Conservation (phyloP, 371 early-diverging fungal genomes). For the Rhizopus sp. region DNA sequence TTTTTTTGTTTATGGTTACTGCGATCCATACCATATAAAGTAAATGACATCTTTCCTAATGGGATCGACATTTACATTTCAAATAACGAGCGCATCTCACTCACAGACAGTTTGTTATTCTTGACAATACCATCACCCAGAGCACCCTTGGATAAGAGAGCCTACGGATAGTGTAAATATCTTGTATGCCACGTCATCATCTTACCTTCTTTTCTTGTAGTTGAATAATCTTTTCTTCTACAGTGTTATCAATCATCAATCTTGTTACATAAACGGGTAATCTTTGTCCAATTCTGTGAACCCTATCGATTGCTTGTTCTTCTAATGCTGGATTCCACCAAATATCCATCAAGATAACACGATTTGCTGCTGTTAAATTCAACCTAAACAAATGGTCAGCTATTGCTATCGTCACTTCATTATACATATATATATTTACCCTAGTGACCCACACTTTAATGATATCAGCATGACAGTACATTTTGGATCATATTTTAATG, state of each 20-base stretch:
- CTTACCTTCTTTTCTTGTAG: constrained; percentile 54
- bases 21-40: too few relatives aligned
- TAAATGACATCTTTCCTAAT: neutral
- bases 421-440: constrained; percentile 32
- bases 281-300: constrained; percentile 83
- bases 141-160: constrained; percentile 45
- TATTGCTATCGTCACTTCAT: neutral
- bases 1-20: too few relatives aligned
- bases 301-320: constrained; percentile 88
- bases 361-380: constrained; percentile 74
- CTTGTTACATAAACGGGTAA: constrained; percentile 61
- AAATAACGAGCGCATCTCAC: constrained; percentile 48
- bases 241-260: constrained; percentile 57
- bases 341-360: constrained; percentile 75
- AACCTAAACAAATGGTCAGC: constrained; percentile 41
- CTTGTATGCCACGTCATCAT: neutral
- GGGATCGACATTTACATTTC: constrained; percentile 8
- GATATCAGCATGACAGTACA: constrained; percentile 68
- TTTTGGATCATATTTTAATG: constrained; percentile 55
- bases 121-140: constrained; percentile 43
- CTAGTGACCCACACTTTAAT: constrained; percentile 72
- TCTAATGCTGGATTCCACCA: constrained; percentile 93
- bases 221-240: constrained; percentile 65
- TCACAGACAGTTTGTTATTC: constrained; percentile 39
- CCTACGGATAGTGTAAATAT: constrained; percentile 21